A percentile compares a stretch with the other conserved stretches of the same genome.
Conservation (phyloP, 768 basidiomycete species). For the Russula dissimulans region DNA sequence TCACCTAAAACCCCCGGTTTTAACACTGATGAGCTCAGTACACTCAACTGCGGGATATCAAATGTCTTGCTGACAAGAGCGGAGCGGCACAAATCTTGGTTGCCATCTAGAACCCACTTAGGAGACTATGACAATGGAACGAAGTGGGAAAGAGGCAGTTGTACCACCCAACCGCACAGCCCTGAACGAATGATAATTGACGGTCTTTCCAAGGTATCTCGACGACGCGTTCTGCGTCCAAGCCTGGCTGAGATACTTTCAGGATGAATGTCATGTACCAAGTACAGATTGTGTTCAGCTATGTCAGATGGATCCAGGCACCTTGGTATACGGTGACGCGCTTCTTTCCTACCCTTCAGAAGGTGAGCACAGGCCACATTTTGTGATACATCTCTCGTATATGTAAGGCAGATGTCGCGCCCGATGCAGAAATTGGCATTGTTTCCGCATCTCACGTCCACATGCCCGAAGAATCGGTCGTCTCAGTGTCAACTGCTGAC, state of each 20-base stretch:
- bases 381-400: neutral
- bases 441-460: neutral
- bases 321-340: too few relatives aligned
- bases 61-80: slow-evolving; percentile 8
- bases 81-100: slow-evolving; percentile 1
- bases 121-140: neutral
- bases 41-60: neutral
- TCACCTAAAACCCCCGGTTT: neutral
- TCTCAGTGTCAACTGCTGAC: neutral
- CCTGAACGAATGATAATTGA: neutral
- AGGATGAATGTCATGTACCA: neutral
- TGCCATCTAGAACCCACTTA: neutral
- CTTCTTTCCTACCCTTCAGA: neutral
- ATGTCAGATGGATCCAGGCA: neutral
- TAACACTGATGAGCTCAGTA: neutral
- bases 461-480: neutral
- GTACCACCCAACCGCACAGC: neutral
- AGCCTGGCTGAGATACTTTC: neutral
- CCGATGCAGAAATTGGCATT: neutral
- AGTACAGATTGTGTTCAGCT: neutral
- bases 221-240: neutral
- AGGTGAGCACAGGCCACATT: neutral
- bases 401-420: neutral
- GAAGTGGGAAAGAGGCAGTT: neutral
- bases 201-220: neutral